A percentile compares a stretch with the other conserved stretches of the same genome.
Conservation (phyloP, 345 rosid genomes). For the Bruguiera gymnorhiza region DNA sequence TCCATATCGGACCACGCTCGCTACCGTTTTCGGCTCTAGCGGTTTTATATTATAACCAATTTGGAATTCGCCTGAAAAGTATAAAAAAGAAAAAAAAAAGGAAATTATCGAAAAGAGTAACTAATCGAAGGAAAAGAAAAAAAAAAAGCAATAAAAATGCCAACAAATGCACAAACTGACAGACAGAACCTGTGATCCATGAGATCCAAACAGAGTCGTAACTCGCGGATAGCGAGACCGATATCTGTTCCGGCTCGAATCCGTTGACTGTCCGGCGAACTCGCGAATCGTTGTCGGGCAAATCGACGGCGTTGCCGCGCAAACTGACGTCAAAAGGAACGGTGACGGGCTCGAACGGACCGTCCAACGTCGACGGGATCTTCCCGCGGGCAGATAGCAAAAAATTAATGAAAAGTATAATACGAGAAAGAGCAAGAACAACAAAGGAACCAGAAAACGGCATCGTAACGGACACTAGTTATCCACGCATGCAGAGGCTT, state of each 20-base stretch:
- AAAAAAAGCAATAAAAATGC: background rate
- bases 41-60: conserved; percentile 46
- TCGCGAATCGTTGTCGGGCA: conserved; percentile 60
- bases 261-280: conserved; percentile 53
- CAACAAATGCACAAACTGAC: background rate
- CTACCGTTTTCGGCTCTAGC: conserved; percentile 45
- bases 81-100: background rate
- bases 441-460: background rate
- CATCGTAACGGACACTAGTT: background rate
- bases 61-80: conserved; percentile 53
- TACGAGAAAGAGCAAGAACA: background rate
- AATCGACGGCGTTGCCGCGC: conserved; percentile 63
- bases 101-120: background rate
- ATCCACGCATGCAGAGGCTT: too few species aligned
- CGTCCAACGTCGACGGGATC: conserved; percentile 59
- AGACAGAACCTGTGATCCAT: conserved; percentile 58
- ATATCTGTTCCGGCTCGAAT: conserved; percentile 66
- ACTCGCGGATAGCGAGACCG: conserved; percentile 49
- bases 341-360: conserved; percentile 63
- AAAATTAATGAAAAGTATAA: background rate
- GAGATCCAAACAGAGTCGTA: conserved; percentile 70
- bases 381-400: background rate
- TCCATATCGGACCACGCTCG: conserved; percentile 63
- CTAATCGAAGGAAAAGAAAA: background rate
- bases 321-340: conserved; percentile 49